These are phyloP conservation scores for Hyaloscypha hepaticicola DNA, from an alignment of 495 filamentous ascomycete genomes.

Conservation along the genomic window DNA sequence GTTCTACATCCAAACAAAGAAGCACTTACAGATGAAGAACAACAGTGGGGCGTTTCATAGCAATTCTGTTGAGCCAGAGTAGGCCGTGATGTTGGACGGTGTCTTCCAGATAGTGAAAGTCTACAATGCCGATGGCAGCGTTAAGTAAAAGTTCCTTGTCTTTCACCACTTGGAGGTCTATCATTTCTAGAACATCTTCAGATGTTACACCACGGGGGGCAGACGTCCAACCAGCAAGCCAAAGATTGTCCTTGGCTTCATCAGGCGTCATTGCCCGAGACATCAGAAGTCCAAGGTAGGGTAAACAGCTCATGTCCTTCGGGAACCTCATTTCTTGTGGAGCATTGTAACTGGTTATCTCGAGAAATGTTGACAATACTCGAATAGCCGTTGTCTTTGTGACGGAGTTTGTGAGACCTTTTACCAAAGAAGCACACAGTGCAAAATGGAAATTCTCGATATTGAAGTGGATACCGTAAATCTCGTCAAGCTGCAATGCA, in stretches of 20 bases:
- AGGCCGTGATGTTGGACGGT: constrained; percentile 51
- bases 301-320: constrained; percentile 41
- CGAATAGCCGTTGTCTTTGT: constrained; percentile 55
- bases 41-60: constrained; percentile 45
- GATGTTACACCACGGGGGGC: constrained; percentile 32
- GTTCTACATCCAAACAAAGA: not conserved
- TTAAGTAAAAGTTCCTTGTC: constrained; percentile 58
- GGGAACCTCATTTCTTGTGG: constrained; percentile 24
- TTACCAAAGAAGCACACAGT: constrained; percentile 56
- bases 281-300: constrained; percentile 52
- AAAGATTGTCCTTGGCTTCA: constrained; percentile 51
- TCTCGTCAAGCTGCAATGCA: constrained; percentile 54
- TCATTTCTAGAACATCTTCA: constrained; percentile 36
- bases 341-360: constrained; percentile 49
- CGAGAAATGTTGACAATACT: constrained; percentile 58
- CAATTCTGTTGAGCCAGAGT: constrained; percentile 50
- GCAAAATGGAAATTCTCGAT: constrained; percentile 64
- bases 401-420: constrained; percentile 57
- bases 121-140: constrained; percentile 53
- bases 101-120: constrained; percentile 56
- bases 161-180: constrained; percentile 44
- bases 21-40: constrained; percentile 49
- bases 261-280: constrained; percentile 45
- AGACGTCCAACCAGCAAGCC: constrained; percentile 41
- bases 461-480: constrained; percentile 61